phyloP scores from a whole-genome alignment of 352 stramenopile species.

The Globisporangium megalacanthum region DNA sequence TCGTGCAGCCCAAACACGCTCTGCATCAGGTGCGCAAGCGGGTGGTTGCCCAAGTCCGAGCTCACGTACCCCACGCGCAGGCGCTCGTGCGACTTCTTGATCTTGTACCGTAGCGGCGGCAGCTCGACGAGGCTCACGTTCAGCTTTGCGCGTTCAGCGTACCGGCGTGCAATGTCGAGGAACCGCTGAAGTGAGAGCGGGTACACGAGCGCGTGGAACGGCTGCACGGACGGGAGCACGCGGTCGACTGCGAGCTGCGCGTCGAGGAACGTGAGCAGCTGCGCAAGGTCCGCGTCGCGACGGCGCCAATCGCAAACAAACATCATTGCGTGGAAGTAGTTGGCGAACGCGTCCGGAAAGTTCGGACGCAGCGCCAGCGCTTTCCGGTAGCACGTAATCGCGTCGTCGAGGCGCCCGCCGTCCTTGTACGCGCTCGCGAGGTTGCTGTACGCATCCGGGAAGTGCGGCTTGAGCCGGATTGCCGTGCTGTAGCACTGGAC shows the following conservation, averaged over 20 bases:
- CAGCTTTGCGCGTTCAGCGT: conserved; percentile 79
- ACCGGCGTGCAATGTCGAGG: conserved; percentile 69
- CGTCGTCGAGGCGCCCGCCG: conserved; percentile 82
- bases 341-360: conserved; percentile 90
- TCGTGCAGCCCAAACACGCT: conserved; percentile 90
- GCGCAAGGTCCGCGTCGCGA: conserved; percentile 72
- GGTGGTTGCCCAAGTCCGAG: conserved; percentile 90
- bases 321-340: conserved; percentile 90
- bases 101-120: conserved; percentile 59
- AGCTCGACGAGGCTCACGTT: conserved; percentile 87
- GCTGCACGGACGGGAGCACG: conserved; percentile 84
- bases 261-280: conserved; percentile 26
- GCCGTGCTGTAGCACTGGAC: conserved; percentile 88
- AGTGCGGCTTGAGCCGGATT: conserved; percentile 86
- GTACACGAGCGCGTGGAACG: conserved; percentile 92
- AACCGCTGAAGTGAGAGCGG: conserved; percentile 75
- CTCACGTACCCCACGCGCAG: conserved; percentile 88
- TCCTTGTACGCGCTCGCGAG: conserved; percentile 92
- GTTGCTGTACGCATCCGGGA: conserved; percentile 91
- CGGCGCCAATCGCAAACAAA: conserved; percentile 92
- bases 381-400: conserved; percentile 92
- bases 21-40: conserved; percentile 89
- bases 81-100: conserved; percentile 57
- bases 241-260: conserved; percentile 17
- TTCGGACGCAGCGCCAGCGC: conserved; percentile 85